Conservation (phyloP, 108 stramenopile genomes). For the Cyclotella distinguenda region DNA sequence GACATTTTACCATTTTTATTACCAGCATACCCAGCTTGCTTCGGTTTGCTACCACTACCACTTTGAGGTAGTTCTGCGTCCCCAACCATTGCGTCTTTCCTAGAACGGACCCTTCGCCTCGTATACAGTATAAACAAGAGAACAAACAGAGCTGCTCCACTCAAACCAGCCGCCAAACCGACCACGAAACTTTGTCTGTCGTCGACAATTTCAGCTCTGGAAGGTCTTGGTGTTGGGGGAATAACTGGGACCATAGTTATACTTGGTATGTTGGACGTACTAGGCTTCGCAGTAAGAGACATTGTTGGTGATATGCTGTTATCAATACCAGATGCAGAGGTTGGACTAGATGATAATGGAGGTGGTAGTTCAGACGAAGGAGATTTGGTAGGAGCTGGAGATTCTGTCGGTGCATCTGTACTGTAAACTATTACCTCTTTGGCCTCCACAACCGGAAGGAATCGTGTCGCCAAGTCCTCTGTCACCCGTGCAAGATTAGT, state of each 20-base stretch:
- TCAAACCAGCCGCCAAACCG: slow-evolving; percentile 32
- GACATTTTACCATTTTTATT: too few species aligned
- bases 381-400: slow-evolving; percentile 6
- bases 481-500: slow-evolving; percentile 38
- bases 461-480: slow-evolving; percentile 40
- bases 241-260: not conserved
- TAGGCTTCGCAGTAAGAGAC: not conserved
- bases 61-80: not conserved
- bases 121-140: slow-evolving; percentile 11
- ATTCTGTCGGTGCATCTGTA: slow-evolving; percentile 39
- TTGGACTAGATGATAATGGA: not conserved
- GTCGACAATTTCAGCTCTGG: slow-evolving; percentile 5
- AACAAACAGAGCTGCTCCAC: slow-evolving; percentile 18
- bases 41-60: not conserved
- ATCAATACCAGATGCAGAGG: not conserved
- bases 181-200: slow-evolving; percentile 27
- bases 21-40: too few species aligned
- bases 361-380: slow-evolving; percentile 14
- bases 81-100: not conserved
- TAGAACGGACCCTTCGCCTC: slow-evolving; percentile 11
- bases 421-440: slow-evolving; percentile 24
- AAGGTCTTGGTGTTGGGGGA: not conserved
- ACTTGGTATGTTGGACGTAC: not conserved
- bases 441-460: slow-evolving; percentile 44
- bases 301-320: not conserved